Evolutionary conservation across 2,329 filamentous ascomycete species (phyloP), one percentile per base, ranked within the genome.

Genomic region (Fusarium sp.): DNA sequence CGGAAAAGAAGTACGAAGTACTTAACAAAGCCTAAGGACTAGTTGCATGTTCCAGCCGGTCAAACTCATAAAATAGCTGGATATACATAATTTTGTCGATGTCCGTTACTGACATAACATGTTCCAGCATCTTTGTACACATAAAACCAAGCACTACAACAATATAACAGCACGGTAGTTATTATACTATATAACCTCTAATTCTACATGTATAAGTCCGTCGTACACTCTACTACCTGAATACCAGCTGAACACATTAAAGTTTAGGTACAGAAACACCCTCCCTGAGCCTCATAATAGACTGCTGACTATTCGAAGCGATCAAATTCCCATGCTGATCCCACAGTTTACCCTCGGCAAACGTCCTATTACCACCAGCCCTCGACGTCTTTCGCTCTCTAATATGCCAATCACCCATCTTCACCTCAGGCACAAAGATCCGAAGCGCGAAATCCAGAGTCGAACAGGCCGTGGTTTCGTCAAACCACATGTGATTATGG

Each of bases 381-480:
- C 75, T 75, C 11, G 74, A 71, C 1, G 80, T 82, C 46, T 62
- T 76, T 33, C 80, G 74, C 75, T 86, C 82, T 42, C 77, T 75
- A 38, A 86, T 55, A 70, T 81, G 76, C 84, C 84, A 87, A 22
- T 77, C 49, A 8, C 70, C 67, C 42, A 85, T 10, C 52, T 84
- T 76, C 1, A 83, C 57, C 0, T 79, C 76, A 1, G 76, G 78
- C 2, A 72, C 73, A 61, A 84, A 82, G 8, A 84, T 66, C 1
- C 84, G 76, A 57, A 87, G 58, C 5, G 85, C 80, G 71, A 87
- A 87, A 65, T 87, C 84, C n/a, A 87, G 69, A 11, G 79, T 82
- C 3, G 80, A 82, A 52, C 80, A 84, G 3, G 84, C 82, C 8
- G 67, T 78, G 0, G 77, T 77, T 38, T 86, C 83, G 3, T 82